A percentile compares a stretch with the other conserved stretches of the same genome.
Evolutionary conservation across 148 eudicot species (phyloP).

Genomic region (Suaeda aralocaspica): DNA sequence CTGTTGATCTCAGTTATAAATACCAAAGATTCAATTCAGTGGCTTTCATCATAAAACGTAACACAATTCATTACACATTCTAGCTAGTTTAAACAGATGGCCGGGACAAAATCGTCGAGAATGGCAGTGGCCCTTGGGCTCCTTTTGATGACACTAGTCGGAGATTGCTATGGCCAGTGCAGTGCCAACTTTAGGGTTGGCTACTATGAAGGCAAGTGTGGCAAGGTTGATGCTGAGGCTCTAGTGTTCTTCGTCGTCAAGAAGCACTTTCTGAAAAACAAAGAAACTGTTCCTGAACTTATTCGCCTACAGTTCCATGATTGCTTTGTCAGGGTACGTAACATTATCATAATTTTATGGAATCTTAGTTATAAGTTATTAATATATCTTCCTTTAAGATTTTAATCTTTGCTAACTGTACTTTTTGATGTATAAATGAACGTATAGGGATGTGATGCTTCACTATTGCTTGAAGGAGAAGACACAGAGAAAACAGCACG

Average conservation of each 20-base stretch:
- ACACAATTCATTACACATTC: background rate
- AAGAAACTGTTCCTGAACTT: slow-evolving; percentile 26
- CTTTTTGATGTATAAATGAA: background rate
- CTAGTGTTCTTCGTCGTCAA: slow-evolving; percentile 16
- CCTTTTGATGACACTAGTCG: slow-evolving; percentile 25
- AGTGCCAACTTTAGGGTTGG: slow-evolving; percentile 5
- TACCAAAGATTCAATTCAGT: too few species aligned
- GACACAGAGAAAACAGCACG: slow-evolving; percentile 18
- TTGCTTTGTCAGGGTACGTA: slow-evolving; percentile 28
- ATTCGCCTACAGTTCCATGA: slow-evolving; percentile 32
- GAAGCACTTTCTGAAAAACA: slow-evolving; percentile 1
- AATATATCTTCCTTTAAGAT: background rate
- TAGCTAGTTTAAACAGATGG: slow-evolving; percentile 13
- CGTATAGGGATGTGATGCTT: slow-evolving; percentile 23
- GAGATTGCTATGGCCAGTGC: slow-evolving; percentile 23
- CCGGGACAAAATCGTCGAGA: slow-evolving; percentile 13
- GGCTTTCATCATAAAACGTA: slow-evolving; percentile 6
- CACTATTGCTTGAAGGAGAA: slow-evolving; percentile 20
- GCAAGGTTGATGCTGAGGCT: slow-evolving; percentile 16
- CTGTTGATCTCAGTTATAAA: background rate
- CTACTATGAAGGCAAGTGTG: slow-evolving; percentile 21
- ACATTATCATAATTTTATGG: background rate
- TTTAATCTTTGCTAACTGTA: background rate
- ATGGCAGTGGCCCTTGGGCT: slow-evolving; percentile 19
- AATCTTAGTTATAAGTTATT: background rate